Evolutionary conservation across 2,329 filamentous ascomycete species (phyloP), one percentile per base, ranked within the genome.

Genomic region (Myriosclerotinia curreyana): DNA sequence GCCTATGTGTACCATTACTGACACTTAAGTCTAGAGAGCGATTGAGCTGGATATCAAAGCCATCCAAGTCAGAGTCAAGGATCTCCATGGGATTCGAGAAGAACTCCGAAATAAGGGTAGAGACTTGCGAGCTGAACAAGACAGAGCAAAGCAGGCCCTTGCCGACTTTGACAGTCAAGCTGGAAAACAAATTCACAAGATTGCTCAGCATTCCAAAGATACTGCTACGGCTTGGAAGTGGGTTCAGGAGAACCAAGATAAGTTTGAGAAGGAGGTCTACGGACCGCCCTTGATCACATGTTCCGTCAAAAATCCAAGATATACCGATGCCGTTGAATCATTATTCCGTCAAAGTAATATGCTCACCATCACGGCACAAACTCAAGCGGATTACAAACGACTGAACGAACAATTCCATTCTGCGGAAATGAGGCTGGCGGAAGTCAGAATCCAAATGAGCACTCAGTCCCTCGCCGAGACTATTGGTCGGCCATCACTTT

Each of bases 141-240:
- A 71, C 3, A 74, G 77, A 36, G 72, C 81, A 1, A 67, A 84
- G 68, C 69, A 71, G 3, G 82, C 86, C 20, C 75, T 91, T 28
- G 75, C 79, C 31, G 82, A 79, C 22, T 80, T 96, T 17, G 82
- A 91, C 58, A 94, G 91, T 0, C 85, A 90, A 70, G 81, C 87
- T 66, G 93, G 92, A 7, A 89, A 90, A 71, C 88, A 91, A 69
- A 79, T 89, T 63, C 84, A 78, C 56, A 85, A 88, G 68, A 81
- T 99, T 62, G 80, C 79, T 60, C 80, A 74, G 7, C 20, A 82
- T 0, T 89, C 87, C 14, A 74, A 74, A 0, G 90, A 97, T 64
- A 85, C 89, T 2, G 83, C 83, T 14, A 79, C 74, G 68, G 92
- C 87, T 2, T 96, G 91, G 86, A 81, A 87, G 50, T 99, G 94